Percentiles rank a stretch among this genome's conserved stretches.
Conservation (phyloP, 2,329 filamentous ascomycete genomes). For the Aspergillus sp. region DNA sequence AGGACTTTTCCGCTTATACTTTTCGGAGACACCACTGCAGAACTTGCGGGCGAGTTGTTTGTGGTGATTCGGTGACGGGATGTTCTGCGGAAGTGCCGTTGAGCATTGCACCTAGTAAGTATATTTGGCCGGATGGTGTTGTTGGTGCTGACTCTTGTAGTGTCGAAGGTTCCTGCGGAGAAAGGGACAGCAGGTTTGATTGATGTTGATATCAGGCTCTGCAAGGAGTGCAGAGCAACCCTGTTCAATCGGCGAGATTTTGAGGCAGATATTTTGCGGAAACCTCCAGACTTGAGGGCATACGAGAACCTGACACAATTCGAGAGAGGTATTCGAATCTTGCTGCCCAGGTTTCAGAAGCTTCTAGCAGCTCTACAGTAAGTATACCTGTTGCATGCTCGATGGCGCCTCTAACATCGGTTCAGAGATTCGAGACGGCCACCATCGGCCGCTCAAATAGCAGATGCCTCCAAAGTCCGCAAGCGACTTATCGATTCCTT, state of each 20-base stretch:
- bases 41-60: slow-evolving; percentile 87
- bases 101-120: slow-evolving; percentile 61
- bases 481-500: slow-evolving; percentile 85
- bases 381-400: slow-evolving; percentile 11
- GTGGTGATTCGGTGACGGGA: slow-evolving; percentile 72
- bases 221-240: slow-evolving; percentile 73
- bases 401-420: no score
- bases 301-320: slow-evolving; percentile 83
- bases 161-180: slow-evolving; percentile 33
- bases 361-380: slow-evolving; percentile 64
- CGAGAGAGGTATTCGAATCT: slow-evolving; percentile 72
- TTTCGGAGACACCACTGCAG: slow-evolving; percentile 92
- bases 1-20: slow-evolving; percentile 89
- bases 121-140: not conserved
- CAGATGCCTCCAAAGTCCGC: slow-evolving; percentile 82
- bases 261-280: slow-evolving; percentile 58
- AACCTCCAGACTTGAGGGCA: slow-evolving; percentile 67
- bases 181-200: slow-evolving; percentile 48
- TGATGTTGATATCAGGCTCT: slow-evolving; percentile 80
- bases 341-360: slow-evolving; percentile 79
- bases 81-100: slow-evolving; percentile 82
- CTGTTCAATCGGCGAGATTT: slow-evolving; percentile 73
- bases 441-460: slow-evolving; percentile 62
- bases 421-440: slow-evolving; percentile 56
- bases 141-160: slow-evolving; percentile 22